Evolutionary conservation across 1,284 basidiomycete species (phyloP), one percentile per base, ranked within the genome.

Genomic region (Porodaedalea pini): DNA sequence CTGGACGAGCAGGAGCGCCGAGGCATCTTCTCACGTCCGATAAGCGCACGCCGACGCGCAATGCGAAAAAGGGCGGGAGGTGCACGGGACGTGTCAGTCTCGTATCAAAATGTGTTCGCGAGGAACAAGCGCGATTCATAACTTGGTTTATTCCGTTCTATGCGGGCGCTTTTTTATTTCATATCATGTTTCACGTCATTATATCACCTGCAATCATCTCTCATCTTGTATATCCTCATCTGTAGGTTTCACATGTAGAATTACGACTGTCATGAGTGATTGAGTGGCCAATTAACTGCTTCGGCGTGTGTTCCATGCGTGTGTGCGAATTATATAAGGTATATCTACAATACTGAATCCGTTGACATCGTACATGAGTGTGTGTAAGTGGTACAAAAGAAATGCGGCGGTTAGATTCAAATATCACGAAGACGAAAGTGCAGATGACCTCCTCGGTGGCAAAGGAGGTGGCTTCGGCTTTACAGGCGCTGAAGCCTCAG

Each of bases 1-100:
- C 64, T 78, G 25, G 73, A 75, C 52, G 79, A 83, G 63, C 81
- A 83, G 67, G 68, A 70, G 54, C 68, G 65, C 60, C 72, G 69
- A 47, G 76, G 77, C 17, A 66, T 75, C 66, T 76, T 72, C 62
- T 75, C 76, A 25, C 67, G 68, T 51, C 48, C 63, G 63, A 23
- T 64, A 58, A 44, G 62, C 59, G 11, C 53, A 34, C 54, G 70
- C 45, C 64, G 70, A 51, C 50, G 63, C 39, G 34, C 56, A 11
- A 39, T 52, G 19, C 48, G 56, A 19, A 57, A 52, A 45, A 19
- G 48, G 17, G 23, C 37, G 8, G 37, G 4, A 13, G 17, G n/a
- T 4, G 31, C 43, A 36, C 45, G 45, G 7, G 54, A 54, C 39
- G 17, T 19, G 5, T 3, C 40, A 8, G 15, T 53, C 19, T 44